Conservation (phyloP, 2,329 filamentous ascomycete genomes). For the Aplosporella prunicola region DNA sequence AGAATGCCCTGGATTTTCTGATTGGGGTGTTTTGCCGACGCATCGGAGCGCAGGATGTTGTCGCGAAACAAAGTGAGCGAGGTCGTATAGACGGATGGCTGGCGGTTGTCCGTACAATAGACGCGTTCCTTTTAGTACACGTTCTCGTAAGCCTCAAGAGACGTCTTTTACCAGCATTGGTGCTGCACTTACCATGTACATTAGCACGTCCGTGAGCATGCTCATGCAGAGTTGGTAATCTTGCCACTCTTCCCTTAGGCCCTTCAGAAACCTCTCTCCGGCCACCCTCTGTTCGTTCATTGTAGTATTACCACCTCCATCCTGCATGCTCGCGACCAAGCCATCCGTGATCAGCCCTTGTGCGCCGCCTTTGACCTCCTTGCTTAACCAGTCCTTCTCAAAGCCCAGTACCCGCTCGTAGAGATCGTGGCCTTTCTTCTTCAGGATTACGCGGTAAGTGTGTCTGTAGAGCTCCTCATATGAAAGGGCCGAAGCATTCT, state of each 20-base stretch:
- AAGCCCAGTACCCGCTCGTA: conserved; percentile 74
- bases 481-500: conserved; percentile 79
- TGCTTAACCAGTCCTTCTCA: conserved; percentile 70
- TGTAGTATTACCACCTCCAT: conserved; percentile 45
- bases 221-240: conserved; percentile 89
- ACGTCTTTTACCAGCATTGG: conserved; percentile 7
- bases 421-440: conserved; percentile 72
- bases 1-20: conserved; percentile 62
- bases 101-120: conserved; percentile 61
- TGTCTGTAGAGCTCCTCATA: conserved; percentile 94
- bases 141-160: background rate
- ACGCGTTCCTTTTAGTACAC: conserved; percentile 61
- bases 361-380: conserved; percentile 63
- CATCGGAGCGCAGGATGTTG: conserved; percentile 59
- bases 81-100: conserved; percentile 70
- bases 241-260: conserved; percentile 70
- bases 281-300: conserved; percentile 68
- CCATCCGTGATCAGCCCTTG: conserved; percentile 60
- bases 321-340: conserved; percentile 48
- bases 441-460: conserved; percentile 86
- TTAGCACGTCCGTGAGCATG: conserved; percentile 92
- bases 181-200: conserved; percentile 67
- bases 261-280: conserved; percentile 73
- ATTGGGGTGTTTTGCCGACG: conserved; percentile 32
- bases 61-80: conserved; percentile 86